Percentiles rank a stretch among this genome's conserved stretches.
Conservation (phyloP, 257 asterid species). For the Solanum lignicaule region DNA sequence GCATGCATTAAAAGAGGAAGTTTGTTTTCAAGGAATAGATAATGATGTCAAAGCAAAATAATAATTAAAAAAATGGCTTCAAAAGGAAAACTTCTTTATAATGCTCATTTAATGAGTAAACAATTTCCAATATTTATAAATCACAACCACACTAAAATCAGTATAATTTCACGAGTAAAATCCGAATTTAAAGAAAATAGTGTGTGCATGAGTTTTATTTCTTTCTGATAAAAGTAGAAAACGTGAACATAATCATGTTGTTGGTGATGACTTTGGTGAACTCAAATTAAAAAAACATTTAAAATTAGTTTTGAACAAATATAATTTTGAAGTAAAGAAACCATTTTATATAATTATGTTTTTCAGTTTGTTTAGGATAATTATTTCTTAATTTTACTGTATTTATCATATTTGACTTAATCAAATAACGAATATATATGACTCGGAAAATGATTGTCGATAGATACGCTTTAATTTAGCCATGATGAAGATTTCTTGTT, state of each 20-base stretch:
- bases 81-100: neutral
- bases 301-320: too few relatives aligned
- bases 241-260: neutral
- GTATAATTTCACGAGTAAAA: neutral
- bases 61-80: neutral
- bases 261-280: neutral
- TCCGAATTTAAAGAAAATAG: rapidly evolving
- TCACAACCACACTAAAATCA: rapidly evolving
- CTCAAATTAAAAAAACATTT: too few relatives aligned
- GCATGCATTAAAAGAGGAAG: neutral
- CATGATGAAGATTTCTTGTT: neutral
- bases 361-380: neutral
- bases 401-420: neutral
- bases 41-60: neutral
- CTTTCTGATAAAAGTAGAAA: neutral
- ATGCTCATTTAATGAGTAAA: neutral
- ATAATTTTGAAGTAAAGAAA: too few relatives aligned
- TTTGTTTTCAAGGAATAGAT: neutral
- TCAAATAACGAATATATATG: neutral
- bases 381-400: neutral
- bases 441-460: neutral
- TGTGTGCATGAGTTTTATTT: too few relatives aligned
- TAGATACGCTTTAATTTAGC: neutral
- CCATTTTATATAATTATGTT: neutral
- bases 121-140: neutral